phyloP scores from a whole-genome alignment of 2,329 filamentous ascomycete species.

The Sarocladium kiliense region DNA sequence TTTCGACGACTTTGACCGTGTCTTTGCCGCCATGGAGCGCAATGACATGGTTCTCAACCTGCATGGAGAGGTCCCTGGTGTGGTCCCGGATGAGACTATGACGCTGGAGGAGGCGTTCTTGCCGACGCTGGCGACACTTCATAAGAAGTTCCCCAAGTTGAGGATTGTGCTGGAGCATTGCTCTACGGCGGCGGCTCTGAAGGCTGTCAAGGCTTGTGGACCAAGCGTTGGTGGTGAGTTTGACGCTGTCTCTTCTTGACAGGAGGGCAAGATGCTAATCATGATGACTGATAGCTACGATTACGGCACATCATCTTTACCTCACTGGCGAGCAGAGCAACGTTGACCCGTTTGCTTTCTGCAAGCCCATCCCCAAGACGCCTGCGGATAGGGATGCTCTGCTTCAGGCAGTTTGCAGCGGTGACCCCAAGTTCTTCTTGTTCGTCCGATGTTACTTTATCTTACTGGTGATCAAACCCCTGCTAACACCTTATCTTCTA shows the following conservation, averaged over 20 bases:
- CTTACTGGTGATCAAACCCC: background rate
- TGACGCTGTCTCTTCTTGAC: background rate
- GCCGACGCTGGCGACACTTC: slow-evolving; percentile 69
- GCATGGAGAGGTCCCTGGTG: slow-evolving; percentile 74
- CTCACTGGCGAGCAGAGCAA: slow-evolving; percentile 68
- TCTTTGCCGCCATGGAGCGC: slow-evolving; percentile 86
- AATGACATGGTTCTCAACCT: slow-evolving; percentile 82
- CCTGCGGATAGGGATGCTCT: slow-evolving; percentile 69
- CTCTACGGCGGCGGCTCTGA: slow-evolving; percentile 75
- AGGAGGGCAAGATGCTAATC: no score
- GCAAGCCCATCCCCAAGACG: slow-evolving; percentile 71
- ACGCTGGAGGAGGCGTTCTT: slow-evolving; percentile 60
- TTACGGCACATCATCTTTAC: slow-evolving; percentile 82
- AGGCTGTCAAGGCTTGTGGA: slow-evolving; percentile 72
- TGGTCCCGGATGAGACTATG: slow-evolving; percentile 38
- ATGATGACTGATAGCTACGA: slow-evolving; percentile 48
- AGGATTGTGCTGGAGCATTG: slow-evolving; percentile 77
- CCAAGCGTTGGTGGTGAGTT: slow-evolving; percentile 60
- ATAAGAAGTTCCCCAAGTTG: slow-evolving; percentile 68
- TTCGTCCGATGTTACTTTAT: slow-evolving; percentile 22
- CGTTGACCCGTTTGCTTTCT: slow-evolving; percentile 61
- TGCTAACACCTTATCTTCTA: background rate
- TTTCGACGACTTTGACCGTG: slow-evolving; percentile 66
- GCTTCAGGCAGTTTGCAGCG: slow-evolving; percentile 55
- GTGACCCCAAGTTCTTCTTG: slow-evolving; percentile 69